A percentile compares a stretch with the other conserved stretches of the same genome.
These are phyloP conservation scores for slime mould (Dictyostelium discoideum) DNA, from an alignment of 78 protist genomes.

Conservation along the genomic window DNA sequence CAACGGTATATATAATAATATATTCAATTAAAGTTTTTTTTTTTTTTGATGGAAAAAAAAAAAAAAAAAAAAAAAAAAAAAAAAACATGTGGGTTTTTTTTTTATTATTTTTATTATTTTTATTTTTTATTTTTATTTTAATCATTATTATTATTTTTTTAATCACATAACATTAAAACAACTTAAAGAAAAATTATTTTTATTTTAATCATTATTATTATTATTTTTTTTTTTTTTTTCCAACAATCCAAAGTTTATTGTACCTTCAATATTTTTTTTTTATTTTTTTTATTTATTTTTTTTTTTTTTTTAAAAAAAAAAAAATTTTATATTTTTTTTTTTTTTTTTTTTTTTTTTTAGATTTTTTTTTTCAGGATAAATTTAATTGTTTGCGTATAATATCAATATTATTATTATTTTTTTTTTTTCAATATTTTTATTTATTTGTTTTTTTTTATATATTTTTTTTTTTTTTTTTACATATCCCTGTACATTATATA, in stretches of 20 bases:
- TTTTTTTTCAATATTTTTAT: not conserved
- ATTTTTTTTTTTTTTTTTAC: not conserved
- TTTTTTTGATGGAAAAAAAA: not conserved
- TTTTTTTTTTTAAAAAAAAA: not conserved
- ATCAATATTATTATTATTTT: too few species aligned
- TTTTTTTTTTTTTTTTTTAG: not conserved
- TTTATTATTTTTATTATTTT: too few species aligned
- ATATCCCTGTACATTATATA: not conserved
- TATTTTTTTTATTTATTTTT: not conserved
- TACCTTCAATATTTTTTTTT: not conserved
- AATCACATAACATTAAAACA: too few species aligned
- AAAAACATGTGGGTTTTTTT: too few species aligned
- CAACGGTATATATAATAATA: too few species aligned
- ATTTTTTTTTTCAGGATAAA: not conserved
- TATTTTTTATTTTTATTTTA: too few species aligned
- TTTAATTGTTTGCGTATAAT: not conserved
- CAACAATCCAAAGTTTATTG: too few species aligned
- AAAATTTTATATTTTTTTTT: not conserved
- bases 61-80: conserved; percentile 7
- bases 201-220: too few species aligned
- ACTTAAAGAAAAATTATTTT: too few species aligned
- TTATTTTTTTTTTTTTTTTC: too few species aligned
- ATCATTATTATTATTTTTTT: too few species aligned
- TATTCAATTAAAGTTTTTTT: too few species aligned
- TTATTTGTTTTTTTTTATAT: not conserved